These are phyloP conservation scores for Chalaropsis ovoidea DNA, from an alignment of 2,329 filamentous ascomycete species.

Conservation along the genomic window DNA sequence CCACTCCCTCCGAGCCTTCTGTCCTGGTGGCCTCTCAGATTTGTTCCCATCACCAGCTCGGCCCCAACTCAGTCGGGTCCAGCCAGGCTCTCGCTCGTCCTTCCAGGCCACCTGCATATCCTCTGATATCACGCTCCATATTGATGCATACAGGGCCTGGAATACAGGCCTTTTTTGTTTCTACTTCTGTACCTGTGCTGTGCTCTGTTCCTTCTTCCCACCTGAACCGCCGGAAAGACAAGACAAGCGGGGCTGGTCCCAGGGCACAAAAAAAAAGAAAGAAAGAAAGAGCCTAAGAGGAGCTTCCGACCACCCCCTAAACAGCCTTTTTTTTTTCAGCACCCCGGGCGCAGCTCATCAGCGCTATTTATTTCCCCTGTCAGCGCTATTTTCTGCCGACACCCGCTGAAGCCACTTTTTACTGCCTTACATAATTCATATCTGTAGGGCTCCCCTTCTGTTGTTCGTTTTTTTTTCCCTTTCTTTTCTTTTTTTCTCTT, in stretches of 20 bases:
- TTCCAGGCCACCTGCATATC: conserved; percentile 8
- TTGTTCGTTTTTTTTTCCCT: neutral
- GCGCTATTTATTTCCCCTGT: neutral
- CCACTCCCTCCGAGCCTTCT: no score
- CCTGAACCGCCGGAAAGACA: neutral
- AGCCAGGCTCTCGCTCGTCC: neutral
- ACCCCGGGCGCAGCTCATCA: no score
- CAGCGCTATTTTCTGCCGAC: no score
- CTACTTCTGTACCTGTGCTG: conserved; percentile 14
- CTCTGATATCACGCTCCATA: conserved; percentile 7
- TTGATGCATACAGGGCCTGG: neutral
- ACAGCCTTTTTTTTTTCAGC: neutral
- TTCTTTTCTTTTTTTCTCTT: neutral
- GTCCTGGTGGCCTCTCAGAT: neutral
- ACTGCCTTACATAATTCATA: neutral
- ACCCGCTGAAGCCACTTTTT: neutral
- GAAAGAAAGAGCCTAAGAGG: neutral
- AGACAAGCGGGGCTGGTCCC: neutral
- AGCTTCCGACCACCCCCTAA: neutral
- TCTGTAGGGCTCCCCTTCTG: neutral
- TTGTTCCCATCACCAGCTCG: neutral
- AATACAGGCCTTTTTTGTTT: conserved; percentile 7
- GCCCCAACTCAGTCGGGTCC: neutral
- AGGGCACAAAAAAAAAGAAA: neutral
- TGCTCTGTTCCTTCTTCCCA: neutral